Evolutionary conservation across 2,329 filamentous ascomycete genomes (phyloP), one percentile per base, ranked within the genome.

Genomic region (Amauroascus niger): DNA sequence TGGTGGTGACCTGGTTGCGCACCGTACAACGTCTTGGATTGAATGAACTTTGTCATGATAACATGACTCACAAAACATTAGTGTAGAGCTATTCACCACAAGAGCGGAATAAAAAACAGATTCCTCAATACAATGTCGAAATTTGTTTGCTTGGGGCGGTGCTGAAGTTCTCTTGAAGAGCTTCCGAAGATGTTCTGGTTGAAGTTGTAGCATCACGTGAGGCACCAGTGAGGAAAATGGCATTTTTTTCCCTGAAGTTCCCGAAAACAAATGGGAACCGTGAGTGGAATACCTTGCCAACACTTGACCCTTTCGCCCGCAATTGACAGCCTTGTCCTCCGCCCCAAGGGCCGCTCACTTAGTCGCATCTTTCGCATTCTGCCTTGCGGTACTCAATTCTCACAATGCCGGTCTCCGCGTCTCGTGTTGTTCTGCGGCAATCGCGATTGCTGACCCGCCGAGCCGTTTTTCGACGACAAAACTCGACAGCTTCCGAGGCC

Each of bases 381-480:
- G 26, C 33, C 37, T 24, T 54, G 53, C 53, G 37, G 39, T 44
- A 30, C 43, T 54, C 52, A 53, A 28, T 61, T 58, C 59, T 63
- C 67, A 71, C 64, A 60, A 74, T 74, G 71, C 69, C 71, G 60
- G 67, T 65, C 57, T 62, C 70, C 60, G 66, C 67, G 60, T 69
- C 70, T 62, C 71, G 72, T 65, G 67, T 69, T 63, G 64, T 71
- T 52, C 65, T 74, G 61, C 71, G 72, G 65, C 72, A 74, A 66
- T 72, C 71, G 64, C 70, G 70, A 67, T 69, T 71, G 64, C 65
- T 74, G 61, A 65, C 71, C 63, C 72, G 72, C 57, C 68, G 71
- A 62, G 69, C 70, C 60, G 66, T 66, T 58, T 67, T 72, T 64
- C 71, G 74, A n/a, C n/a, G n/a, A 68, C 67, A 74, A 63, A 69